Percentiles rank a stretch among this genome's conserved stretches.
phyloP scores from a whole-genome alignment of 2,329 filamentous ascomycete genomes.

The Myriosclerotinia duriaeana region DNA sequence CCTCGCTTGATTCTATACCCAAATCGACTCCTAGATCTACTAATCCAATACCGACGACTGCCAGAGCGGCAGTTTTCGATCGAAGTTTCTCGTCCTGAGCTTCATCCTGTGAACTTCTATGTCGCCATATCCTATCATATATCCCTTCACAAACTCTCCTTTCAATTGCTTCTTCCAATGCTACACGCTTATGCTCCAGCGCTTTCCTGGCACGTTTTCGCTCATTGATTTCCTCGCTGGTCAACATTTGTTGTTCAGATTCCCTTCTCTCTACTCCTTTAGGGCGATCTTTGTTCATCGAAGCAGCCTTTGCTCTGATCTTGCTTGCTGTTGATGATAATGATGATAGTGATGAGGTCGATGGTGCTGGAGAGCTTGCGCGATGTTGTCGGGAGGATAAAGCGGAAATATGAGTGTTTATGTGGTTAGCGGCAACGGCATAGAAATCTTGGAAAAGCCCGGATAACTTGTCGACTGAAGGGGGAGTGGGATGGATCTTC shows the following conservation, averaged over 20 bases:
- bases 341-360: slow-evolving; percentile 57
- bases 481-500: slow-evolving; percentile 80
- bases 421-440: slow-evolving; percentile 72
- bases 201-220: slow-evolving; percentile 74
- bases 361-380: slow-evolving; percentile 57
- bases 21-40: slow-evolving; percentile 80
- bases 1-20: slow-evolving; percentile 54
- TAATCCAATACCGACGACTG: slow-evolving; percentile 86
- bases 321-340: slow-evolving; percentile 57
- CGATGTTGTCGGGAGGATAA: slow-evolving; percentile 74
- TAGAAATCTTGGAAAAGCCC: slow-evolving; percentile 97
- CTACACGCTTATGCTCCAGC: slow-evolving; percentile 72
- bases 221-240: slow-evolving; percentile 77
- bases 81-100: slow-evolving; percentile 91
- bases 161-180: slow-evolving; percentile 90
- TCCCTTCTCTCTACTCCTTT: slow-evolving; percentile 43
- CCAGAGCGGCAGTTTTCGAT: slow-evolving; percentile 87
- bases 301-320: slow-evolving; percentile 55
- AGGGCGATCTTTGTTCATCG: slow-evolving; percentile 54
- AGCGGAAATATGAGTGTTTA: slow-evolving; percentile 81
- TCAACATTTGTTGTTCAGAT: slow-evolving; percentile 82
- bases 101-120: slow-evolving; percentile 88
- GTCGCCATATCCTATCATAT: slow-evolving; percentile 86
- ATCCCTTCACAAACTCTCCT: slow-evolving; percentile 79
- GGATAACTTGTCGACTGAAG: slow-evolving; percentile 78